Evolutionary conservation across 1,284 basidiomycete species (phyloP), one percentile per base, ranked within the genome.

Genomic region (Nidula niveotomentosa): DNA sequence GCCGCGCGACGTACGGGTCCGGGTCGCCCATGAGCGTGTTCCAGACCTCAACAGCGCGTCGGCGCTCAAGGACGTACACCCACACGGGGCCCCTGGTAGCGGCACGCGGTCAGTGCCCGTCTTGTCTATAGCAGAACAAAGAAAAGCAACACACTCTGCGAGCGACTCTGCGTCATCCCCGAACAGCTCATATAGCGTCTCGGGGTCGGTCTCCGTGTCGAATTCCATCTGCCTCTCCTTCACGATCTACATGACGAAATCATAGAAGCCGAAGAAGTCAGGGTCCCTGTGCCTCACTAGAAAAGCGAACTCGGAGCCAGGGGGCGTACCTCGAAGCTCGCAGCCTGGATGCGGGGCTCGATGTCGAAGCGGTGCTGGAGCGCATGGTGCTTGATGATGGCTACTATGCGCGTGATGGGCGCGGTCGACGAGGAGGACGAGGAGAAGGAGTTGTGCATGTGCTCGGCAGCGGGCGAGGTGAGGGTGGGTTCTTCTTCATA

Each of bases 221-320:
- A 91, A 91, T 60, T 90, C 89, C 86, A 91, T 90, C 66, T 90
- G 90, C 18, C 89, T 74, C 69, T 91, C 89, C 68, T 91, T 91
- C 53, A 90, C 84, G 63, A 91, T 90, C 88, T 90, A 62, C 48
- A n/a, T 37, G 50, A 10, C 30, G 41, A 30, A 30, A 30, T 30
- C 30, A 30, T 5, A 5, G 34, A 56, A 43, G 34, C 36, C 34
- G 53, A 15, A 15, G 43, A 62, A 47, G 49, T 7, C 54, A 55
- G 53, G 53, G 23, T n/a, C 50, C 50, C n/a, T 51, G 18, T 2
- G 36, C 9, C 6, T 41, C 39, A 13, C 37, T 23, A 41, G 15
- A 15, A 18, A 18, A 18, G 3, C 37, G 9, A 17, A 35, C 17
- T 18, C 51, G 36, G 17, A 34, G 18, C 12, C 49, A 53, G 33